phyloP scores from a whole-genome alignment of 345 rosid genomes.

The Zanthoxylum bungeanum region DNA sequence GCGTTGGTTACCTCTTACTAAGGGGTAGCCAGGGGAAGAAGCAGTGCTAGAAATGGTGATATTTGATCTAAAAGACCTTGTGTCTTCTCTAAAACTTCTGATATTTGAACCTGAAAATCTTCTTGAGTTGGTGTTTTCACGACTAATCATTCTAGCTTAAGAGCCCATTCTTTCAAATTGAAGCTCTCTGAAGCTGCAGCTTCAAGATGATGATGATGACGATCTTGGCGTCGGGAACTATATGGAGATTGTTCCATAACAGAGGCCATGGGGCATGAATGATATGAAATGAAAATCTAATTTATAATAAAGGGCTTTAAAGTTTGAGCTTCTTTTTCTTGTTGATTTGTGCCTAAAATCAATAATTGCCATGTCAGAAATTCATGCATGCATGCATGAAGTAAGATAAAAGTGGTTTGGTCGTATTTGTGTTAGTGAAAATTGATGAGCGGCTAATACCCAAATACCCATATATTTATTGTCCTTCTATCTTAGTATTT shows the following conservation, averaged over 20 bases:
- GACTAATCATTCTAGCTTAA: slow-evolving; percentile 40
- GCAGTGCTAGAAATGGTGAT: slow-evolving; percentile 80
- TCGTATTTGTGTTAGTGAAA: background rate
- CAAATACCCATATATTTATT: no score
- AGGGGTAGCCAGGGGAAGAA: slow-evolving; percentile 85
- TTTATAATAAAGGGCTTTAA: background rate
- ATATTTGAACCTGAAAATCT: slow-evolving; percentile 80
- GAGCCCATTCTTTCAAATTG: slow-evolving; percentile 53
- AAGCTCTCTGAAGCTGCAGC: slow-evolving; percentile 31
- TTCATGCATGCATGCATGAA: background rate
- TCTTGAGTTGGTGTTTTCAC: slow-evolving; percentile 53
- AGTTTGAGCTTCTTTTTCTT: background rate
- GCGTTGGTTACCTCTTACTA: slow-evolving; percentile 31
- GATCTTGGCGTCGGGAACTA: slow-evolving; percentile 23
- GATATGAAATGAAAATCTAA: background rate
- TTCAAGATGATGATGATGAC: background rate
- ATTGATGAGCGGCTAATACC: no score
- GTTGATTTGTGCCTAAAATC: background rate
- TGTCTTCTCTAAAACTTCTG: slow-evolving; percentile 71
- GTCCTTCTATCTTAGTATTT: no score
- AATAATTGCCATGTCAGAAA: background rate
- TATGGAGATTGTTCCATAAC: slow-evolving; percentile 26
- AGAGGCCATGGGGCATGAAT: slow-evolving; percentile 19
- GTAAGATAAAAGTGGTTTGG: background rate
- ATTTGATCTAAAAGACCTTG: slow-evolving; percentile 57